Percentiles rank a stretch among this genome's conserved stretches.
These are phyloP conservation scores for Fraxinus platypoda DNA, from an alignment of 305 asterid species.

Conservation along the genomic window DNA sequence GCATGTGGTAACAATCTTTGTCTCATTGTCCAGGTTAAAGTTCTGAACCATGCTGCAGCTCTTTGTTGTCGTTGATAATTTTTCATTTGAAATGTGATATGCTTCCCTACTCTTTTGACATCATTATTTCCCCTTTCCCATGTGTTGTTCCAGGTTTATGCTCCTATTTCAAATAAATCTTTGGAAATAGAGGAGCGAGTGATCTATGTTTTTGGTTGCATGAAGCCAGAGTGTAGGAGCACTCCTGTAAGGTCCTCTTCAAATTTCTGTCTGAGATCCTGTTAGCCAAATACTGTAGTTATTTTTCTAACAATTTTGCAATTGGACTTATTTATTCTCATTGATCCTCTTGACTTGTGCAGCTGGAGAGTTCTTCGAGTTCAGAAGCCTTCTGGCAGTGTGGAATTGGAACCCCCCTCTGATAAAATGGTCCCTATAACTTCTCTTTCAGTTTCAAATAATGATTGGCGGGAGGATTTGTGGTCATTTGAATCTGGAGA, in stretches of 20 bases:
- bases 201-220: slow-evolving; percentile 68
- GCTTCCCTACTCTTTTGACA: background rate
- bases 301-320: background rate
- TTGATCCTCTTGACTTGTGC: slow-evolving; percentile 20
- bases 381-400: slow-evolving; percentile 48
- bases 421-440: slow-evolving; percentile 30
- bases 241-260: slow-evolving; percentile 49
- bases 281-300: slow-evolving; percentile 1
- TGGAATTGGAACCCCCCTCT: slow-evolving; percentile 21
- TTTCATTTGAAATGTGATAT: background rate
- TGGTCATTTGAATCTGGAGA: slow-evolving; percentile 46
- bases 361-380: slow-evolving; percentile 87
- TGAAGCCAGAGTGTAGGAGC: slow-evolving; percentile 59
- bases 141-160: slow-evolving; percentile 62
- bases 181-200: slow-evolving; percentile 58
- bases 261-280: background rate
- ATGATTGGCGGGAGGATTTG: slow-evolving; percentile 42
- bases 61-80: background rate
- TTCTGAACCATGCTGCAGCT: background rate
- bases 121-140: background rate
- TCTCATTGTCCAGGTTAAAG: slow-evolving; percentile 75
- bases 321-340: background rate
- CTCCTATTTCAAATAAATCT: slow-evolving; percentile 55
- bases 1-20: slow-evolving; percentile 56
- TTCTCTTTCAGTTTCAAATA: slow-evolving; percentile 39